A percentile compares a stretch with the other conserved stretches of the same genome.
Conservation (phyloP, 2,329 filamentous ascomycete species). For the Ramichloridium luteum region DNA sequence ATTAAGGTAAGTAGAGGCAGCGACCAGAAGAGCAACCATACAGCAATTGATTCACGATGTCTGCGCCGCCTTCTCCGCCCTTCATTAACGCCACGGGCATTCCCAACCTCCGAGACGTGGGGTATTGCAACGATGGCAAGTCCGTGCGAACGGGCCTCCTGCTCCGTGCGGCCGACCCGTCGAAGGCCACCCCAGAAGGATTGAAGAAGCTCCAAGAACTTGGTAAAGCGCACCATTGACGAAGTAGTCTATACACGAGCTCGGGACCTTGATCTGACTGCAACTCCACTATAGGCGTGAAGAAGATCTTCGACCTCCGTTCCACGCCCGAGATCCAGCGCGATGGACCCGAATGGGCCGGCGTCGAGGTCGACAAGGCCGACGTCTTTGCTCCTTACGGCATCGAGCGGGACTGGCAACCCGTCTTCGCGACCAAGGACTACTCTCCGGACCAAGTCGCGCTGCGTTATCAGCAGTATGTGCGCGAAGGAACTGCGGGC, state of each 20-base stretch:
- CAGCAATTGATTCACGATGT: slow-evolving; percentile 8
- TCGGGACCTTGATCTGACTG: neutral
- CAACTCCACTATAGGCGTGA: slow-evolving; percentile 41
- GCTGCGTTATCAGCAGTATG: slow-evolving; percentile 48
- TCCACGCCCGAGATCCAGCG: slow-evolving; percentile 47
- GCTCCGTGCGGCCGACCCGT: slow-evolving; percentile 59
- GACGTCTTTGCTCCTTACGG: slow-evolving; percentile 30
- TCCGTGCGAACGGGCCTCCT: slow-evolving; percentile 41
- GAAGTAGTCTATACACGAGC: slow-evolving; percentile 15
- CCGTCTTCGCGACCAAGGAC: slow-evolving; percentile 52
- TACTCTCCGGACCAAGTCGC: slow-evolving; percentile 53
- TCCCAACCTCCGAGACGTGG: slow-evolving; percentile 57
- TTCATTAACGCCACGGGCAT: slow-evolving; percentile 42
- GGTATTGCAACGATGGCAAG: slow-evolving; percentile 38
- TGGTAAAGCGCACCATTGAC: slow-evolving; percentile 16
- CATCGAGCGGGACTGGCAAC: slow-evolving; percentile 45
- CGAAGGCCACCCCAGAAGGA: slow-evolving; percentile 43
- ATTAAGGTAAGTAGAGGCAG: too few relatives aligned
- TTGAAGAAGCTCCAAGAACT: slow-evolving; percentile 34
- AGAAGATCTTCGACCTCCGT: slow-evolving; percentile 56
- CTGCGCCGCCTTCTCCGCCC: slow-evolving; percentile 18
- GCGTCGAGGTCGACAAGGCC: slow-evolving; percentile 14
- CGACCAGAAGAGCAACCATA: too few relatives aligned
- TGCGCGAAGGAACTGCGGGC: slow-evolving; percentile 42
- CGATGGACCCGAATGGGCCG: slow-evolving; percentile 24